Evolutionary conservation across 2,329 filamentous ascomycete species (phyloP), one percentile per base, ranked within the genome.

Genomic region (Paradendryphiella salina): DNA sequence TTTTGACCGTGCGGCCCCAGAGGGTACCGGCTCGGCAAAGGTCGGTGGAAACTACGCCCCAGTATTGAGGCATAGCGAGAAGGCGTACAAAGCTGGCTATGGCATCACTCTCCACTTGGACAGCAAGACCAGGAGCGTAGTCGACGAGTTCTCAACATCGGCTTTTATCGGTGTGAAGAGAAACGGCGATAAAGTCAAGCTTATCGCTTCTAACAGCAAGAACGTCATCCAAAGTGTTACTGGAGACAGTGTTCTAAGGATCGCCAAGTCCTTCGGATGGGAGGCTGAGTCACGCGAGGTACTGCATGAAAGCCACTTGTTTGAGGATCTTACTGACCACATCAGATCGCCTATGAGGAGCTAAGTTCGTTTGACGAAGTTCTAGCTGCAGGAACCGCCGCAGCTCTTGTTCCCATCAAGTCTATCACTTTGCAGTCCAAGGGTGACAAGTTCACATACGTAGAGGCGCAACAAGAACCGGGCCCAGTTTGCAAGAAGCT

Each of bases 61-160:
- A 2, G 93, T 97, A 4, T 76, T 97, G 66, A 81, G 88, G 48
- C 91, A 90, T 81, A 95, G 89, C 68, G 91, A 96, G 64, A 86
- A 83, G 67, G 93, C 94, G 1, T 79, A 87, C 50, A 77, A 79
- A 14, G 83, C 90, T 52, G 93, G 93, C 26, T 97, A 83, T 68
- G 92, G 90, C n/a, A 97, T 97, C 67, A 97, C 93, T 1, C 79
- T 97, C 66, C 93, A 97, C 72, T 78, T 97, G 46, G 94, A 97
- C 75, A 94, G 89, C 72, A 85, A 86, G 67, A 89, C 84, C 8
- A 83, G 92, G 63, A 87, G 84, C 52, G 90, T 95, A 72, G 84
- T 99, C 56, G 93, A 99, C 67, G 93, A 99, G 80, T 99, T 97
- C 71, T 94, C 88, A 61, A 97, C 94, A 0, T 92, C 87, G 57